These are phyloP conservation scores for Stipa capillata DNA, from an alignment of 176 grass and related monocot species.

Conservation along the genomic window DNA sequence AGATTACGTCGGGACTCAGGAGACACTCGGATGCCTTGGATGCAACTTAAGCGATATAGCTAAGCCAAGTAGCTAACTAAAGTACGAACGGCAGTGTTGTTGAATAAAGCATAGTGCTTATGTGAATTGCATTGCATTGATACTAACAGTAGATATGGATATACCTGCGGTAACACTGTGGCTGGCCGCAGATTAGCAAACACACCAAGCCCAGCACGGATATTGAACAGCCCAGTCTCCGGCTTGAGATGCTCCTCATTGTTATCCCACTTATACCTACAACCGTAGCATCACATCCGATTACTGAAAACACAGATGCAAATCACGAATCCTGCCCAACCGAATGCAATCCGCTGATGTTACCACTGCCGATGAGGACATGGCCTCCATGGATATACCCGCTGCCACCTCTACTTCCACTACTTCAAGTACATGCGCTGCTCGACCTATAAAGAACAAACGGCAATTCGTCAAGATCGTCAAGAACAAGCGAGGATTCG, in stretches of 20 bases:
- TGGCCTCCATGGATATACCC: too few relatives aligned
- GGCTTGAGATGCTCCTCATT: constrained; percentile 97
- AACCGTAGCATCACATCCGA: background rate
- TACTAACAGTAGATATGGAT: background rate
- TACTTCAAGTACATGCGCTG: too few relatives aligned
- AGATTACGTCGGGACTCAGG: background rate
- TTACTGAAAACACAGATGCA: background rate
- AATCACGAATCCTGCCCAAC: background rate
- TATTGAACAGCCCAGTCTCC: constrained; percentile 75
- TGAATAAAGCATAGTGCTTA: background rate
- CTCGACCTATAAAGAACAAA: too few relatives aligned
- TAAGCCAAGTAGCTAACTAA: background rate
- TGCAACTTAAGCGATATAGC: background rate
- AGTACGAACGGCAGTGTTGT: background rate
- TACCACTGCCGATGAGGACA: constrained; percentile 34
- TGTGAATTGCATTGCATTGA: background rate
- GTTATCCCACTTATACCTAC: constrained; percentile 93
- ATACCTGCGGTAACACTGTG: constrained; percentile 72
- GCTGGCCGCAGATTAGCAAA: constrained; percentile 91
- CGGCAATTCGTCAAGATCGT: too few relatives aligned
- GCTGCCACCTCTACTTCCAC: too few relatives aligned
- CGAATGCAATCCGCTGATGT: background rate
- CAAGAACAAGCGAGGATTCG: too few relatives aligned
- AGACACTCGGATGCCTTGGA: background rate
- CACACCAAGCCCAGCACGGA: constrained; percentile 57